phyloP scores from a whole-genome alignment of 169 alveolate species.

The Plasmodium reichenowi region DNA sequence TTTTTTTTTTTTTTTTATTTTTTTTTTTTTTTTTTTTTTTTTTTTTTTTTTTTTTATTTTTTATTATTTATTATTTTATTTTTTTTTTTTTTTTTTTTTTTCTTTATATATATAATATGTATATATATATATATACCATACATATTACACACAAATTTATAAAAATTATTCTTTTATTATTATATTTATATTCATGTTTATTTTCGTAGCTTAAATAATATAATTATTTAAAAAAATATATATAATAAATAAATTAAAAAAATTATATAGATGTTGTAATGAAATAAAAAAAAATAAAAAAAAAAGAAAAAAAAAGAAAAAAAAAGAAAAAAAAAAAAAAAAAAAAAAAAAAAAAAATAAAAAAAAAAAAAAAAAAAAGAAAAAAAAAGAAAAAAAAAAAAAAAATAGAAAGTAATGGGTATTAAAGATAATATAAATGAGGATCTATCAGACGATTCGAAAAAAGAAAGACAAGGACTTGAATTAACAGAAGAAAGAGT shows the following conservation, averaged over 20 bases:
- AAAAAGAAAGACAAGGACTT: conserved; percentile 52
- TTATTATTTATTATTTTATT: too few relatives aligned
- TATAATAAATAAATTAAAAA: conserved; percentile 30
- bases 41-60: too few relatives aligned
- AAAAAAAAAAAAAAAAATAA: background rate
- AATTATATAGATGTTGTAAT: conserved; percentile 30
- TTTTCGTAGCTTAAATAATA: conserved; percentile 15
- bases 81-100: conserved; percentile 15
- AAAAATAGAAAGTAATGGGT: conserved; percentile 43
- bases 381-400: conserved; percentile 51
- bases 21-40: too few relatives aligned
- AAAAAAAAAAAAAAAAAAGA: conserved; percentile 8
- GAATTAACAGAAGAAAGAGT: conserved; percentile 4
- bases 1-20: too few relatives aligned
- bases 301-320: conserved; percentile 27
- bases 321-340: conserved; percentile 48
- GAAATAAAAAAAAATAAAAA: conserved; percentile 12
- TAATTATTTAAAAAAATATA: conserved; percentile 1
- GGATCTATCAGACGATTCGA: conserved; percentile 29
- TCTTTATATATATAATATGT: too few relatives aligned
- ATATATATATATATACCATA: too few relatives aligned
- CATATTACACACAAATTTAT: conserved; percentile 16
- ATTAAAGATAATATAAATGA: conserved; percentile 28
- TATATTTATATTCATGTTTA: conserved; percentile 28
- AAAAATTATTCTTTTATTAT: conserved; percentile 20